Evolutionary conservation across 805 yeast genomes (phyloP).

Genomic region (Ogataea nitratoaversa): DNA sequence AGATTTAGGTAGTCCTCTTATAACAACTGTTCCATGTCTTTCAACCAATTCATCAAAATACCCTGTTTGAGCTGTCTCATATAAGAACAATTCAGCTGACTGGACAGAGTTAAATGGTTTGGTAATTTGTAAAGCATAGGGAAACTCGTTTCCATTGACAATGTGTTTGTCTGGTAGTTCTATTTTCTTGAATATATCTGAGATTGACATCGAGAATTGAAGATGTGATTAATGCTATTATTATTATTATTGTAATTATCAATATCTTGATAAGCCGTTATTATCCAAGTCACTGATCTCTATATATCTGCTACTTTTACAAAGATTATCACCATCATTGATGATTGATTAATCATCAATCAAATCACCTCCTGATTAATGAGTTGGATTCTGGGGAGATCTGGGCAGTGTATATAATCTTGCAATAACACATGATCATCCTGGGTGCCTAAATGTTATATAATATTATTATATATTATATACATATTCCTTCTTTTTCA

Average conservation of each 20-base stretch:
- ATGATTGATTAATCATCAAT: no score
- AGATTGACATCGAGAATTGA: not conserved
- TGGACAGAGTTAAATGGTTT: slow-evolving; percentile 1
- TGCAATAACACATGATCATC: no score
- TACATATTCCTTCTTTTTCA: no score
- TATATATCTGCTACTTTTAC: no score
- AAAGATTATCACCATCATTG: no score
- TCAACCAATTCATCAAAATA: slow-evolving; percentile 23
- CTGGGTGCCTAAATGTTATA: no score
- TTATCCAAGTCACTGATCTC: no score
- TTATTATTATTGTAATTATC: not conserved
- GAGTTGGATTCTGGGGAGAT: no score
- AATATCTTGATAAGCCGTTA: no score
- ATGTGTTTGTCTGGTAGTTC: slow-evolving; percentile 11
- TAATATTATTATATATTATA: no score
- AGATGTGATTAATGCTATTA: not conserved
- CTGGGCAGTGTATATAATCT: no score
- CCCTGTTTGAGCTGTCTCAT: slow-evolving; percentile 17
- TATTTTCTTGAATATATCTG: not conserved
- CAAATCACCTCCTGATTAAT: no score
- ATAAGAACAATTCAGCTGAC: slow-evolving; percentile 9
- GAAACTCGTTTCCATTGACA: slow-evolving; percentile 21
- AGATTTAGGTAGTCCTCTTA: slow-evolving; percentile 21
- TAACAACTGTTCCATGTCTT: slow-evolving; percentile 27
- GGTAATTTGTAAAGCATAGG: slow-evolving; percentile 10